Base-by-base conservation (phyloP, 371 early-diverging fungal genomes). In the Mortierella polycephala region DNA sequence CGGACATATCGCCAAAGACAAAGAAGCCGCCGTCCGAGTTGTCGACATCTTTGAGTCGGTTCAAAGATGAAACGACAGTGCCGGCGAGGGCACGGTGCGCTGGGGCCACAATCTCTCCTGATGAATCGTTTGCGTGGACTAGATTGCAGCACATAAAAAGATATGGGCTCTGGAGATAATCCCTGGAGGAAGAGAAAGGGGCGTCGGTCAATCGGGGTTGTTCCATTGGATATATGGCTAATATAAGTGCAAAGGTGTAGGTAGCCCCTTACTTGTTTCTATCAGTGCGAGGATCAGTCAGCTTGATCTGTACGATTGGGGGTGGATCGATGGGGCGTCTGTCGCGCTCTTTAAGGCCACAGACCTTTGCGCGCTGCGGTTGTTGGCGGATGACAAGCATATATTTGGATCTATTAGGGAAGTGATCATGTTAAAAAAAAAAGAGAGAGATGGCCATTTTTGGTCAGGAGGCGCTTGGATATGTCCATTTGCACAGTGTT, bases 311-410 rank as follows among this genome's bases (percentile, higher is more conserved):
- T 57, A 96, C 91, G 67, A 97, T 92, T 5, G 97, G 97, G 47
- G 96, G 97, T 49, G 98, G 98, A 79, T 98, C 97, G 39, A 98
- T 91, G 16, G 98, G 96, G 56, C 97, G 84, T 69, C 98, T 87
- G 80, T 98, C 98, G 64, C 79, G 79, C 56, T 77, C 79, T 56
- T 77, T 77, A 20, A 51, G 12, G 12, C 79, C 79, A 49, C 79
- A 77, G 56, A 77, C 72, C 57, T 77, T 77, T 14, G 72, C 79
- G 2, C 62, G 61, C n/a, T 62, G 65, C 13, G 79, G 79, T n/a
- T 77, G 79, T 18, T 77, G 79, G 23, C 79, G 69, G 45, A 79
- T 68, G 44, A 14, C 41, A 67, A 79, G 79, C 55, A 79, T 59
- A 57, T 72, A 79, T 62, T 79, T 79, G 4, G 79, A 69, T 11